Evolutionary conservation across 2,329 filamentous ascomycete species (phyloP).

Genomic region (Paecilomyces formosus): DNA sequence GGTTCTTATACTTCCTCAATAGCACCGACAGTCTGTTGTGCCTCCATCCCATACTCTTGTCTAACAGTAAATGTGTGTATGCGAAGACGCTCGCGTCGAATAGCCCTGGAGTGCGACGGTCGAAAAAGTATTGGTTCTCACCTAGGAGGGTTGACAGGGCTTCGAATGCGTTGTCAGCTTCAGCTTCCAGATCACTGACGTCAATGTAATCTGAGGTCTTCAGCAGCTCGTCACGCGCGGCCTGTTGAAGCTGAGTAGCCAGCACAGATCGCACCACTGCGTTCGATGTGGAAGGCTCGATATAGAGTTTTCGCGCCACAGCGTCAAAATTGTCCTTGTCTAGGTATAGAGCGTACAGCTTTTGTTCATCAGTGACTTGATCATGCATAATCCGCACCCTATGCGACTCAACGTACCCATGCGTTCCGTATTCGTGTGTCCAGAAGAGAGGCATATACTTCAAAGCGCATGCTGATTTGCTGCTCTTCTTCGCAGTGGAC

Average conservation of each 20-base stretch:
- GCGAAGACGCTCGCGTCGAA: slow-evolving; percentile 89
- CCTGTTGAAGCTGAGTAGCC: slow-evolving; percentile 59
- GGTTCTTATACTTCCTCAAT: slow-evolving; percentile 50
- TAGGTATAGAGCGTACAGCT: slow-evolving; percentile 79
- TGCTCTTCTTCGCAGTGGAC: slow-evolving; percentile 40
- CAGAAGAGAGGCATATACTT: slow-evolving; percentile 72
- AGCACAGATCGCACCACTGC: slow-evolving; percentile 56
- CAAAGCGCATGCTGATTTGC: slow-evolving; percentile 50
- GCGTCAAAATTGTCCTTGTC: slow-evolving; percentile 55
- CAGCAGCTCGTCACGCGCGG: slow-evolving; percentile 67
- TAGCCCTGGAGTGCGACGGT: slow-evolving; percentile 51
- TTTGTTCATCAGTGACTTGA: slow-evolving; percentile 1
- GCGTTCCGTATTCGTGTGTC: slow-evolving; percentile 73
- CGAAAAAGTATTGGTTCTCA: slow-evolving; percentile 56
- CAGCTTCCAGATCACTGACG: slow-evolving; percentile 49
- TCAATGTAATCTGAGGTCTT: slow-evolving; percentile 52
- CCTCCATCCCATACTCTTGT: slow-evolving; percentile 56
- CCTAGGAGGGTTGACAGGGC: slow-evolving; percentile 55
- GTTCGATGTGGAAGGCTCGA: slow-evolving; percentile 54
- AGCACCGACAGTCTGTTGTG: slow-evolving; percentile 53
- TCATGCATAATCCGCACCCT: not conserved
- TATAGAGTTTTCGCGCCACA: slow-evolving; percentile 66
- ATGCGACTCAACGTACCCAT: slow-evolving; percentile 54
- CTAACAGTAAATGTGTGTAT: slow-evolving; percentile 75
- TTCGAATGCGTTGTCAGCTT: slow-evolving; percentile 56